phyloP scores from a whole-genome alignment of 257 asterid genomes.

The Haberlea rhodopensis region DNA sequence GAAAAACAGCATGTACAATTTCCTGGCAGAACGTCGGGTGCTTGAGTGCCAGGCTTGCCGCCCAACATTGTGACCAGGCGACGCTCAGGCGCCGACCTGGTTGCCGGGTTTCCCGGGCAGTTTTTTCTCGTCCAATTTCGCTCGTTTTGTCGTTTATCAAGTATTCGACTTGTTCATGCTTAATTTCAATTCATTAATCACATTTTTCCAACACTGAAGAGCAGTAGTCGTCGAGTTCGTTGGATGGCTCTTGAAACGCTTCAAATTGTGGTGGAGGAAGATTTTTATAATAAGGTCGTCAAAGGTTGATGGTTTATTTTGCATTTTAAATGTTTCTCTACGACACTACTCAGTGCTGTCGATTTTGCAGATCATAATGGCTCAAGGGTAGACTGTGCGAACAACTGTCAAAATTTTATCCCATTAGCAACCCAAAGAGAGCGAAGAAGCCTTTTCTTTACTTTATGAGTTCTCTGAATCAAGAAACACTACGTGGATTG shows the following conservation, averaged over 20 bases:
- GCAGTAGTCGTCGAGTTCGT: constrained; percentile 65
- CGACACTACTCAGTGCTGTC: constrained; percentile 15
- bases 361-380: constrained; percentile 74
- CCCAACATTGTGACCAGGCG: too few species aligned
- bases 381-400: constrained; percentile 88
- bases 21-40: too few species aligned
- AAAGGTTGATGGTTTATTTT: constrained; percentile 34
- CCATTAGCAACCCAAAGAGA: constrained; percentile 76
- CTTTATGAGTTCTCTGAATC: constrained; percentile 86
- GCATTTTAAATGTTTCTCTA: constrained; percentile 10
- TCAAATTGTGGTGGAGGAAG: constrained; percentile 73
- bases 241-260: constrained; percentile 82
- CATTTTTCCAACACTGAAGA: too few species aligned
- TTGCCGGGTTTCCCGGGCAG: too few species aligned
- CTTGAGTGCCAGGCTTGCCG: too few species aligned
- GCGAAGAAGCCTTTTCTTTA: constrained; percentile 85
- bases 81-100: too few species aligned
- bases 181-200: too few species aligned
- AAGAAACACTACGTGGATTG: constrained; percentile 68
- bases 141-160: too few species aligned
- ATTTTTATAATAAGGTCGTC: constrained; percentile 85
- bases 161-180: too few species aligned
- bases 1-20: too few species aligned
- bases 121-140: too few species aligned
- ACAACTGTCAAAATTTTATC: constrained; percentile 74